Evolutionary conservation across 116 monocot species (phyloP).

Genomic region (Iris pallida): DNA sequence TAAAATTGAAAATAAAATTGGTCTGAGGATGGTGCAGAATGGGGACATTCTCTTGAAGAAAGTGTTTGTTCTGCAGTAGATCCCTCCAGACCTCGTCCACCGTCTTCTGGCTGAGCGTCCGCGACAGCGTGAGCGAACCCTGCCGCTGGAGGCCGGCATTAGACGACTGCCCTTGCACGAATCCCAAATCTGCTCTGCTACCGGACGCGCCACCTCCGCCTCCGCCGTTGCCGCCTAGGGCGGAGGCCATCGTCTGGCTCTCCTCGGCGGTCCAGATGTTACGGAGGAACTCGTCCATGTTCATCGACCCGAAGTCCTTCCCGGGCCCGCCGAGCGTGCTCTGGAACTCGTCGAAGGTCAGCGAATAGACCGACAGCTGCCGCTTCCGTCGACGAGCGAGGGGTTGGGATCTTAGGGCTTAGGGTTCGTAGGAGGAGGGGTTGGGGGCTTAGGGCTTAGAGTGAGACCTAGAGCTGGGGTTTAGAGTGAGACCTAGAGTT

Average conservation of each 20-base stretch:
- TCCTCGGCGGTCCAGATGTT: conserved; percentile 80
- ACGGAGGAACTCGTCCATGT: conserved; percentile 86
- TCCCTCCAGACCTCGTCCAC: conserved; percentile 88
- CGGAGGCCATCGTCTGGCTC: conserved; percentile 18
- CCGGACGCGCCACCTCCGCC: not conserved
- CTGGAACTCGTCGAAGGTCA: conserved; percentile 80
- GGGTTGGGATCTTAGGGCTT: too few species aligned
- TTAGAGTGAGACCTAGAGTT: too few species aligned
- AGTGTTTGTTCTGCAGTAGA: conserved; percentile 67
- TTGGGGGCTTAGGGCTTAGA: too few species aligned
- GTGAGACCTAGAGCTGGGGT: too few species aligned
- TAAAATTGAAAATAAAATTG: conserved; percentile 99
- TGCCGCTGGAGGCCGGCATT: conserved; percentile 30
- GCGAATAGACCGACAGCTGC: conserved; percentile 52
- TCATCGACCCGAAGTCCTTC: conserved; percentile 76
- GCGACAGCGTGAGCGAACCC: conserved; percentile 48
- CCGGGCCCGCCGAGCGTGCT: conserved; percentile 50
- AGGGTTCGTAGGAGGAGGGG: too few species aligned
- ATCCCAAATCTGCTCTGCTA: too few species aligned
- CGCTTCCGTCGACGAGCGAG: too few species aligned
- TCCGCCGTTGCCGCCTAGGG: not conserved
- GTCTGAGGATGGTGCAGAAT: conserved; percentile 95
- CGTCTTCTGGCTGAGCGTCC: conserved; percentile 57
- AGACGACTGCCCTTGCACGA: not conserved
- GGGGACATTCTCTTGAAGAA: conserved; percentile 86